Conservation (phyloP, 2,329 filamentous ascomycete species). For the Coleophoma cylindrospora region DNA sequence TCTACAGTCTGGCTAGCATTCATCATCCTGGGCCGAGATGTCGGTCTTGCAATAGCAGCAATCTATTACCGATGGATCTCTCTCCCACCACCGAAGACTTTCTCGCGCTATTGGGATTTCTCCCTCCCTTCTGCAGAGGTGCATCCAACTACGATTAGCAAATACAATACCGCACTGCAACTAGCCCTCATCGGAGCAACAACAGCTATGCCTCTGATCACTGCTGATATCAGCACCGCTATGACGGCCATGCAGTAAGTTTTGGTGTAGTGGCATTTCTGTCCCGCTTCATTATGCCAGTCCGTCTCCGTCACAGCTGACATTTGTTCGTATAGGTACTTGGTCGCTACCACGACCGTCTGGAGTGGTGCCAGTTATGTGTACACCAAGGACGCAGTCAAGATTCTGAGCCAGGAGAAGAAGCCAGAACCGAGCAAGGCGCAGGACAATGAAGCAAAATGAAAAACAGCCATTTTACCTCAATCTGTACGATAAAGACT, state of each 20-base stretch:
- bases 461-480: no score
- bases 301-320: conserved; percentile 17
- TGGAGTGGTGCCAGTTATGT: conserved; percentile 95
- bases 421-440: neutral
- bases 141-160: conserved; percentile 76
- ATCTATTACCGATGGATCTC: conserved; percentile 97
- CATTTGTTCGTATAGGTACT: conserved; percentile 50
- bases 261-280: neutral
- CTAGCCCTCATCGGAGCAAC: conserved; percentile 80
- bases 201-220: conserved; percentile 72
- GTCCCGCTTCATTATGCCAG: neutral
- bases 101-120: conserved; percentile 94
- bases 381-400: conserved; percentile 86
- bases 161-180: conserved; percentile 92
- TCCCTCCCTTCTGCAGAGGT: conserved; percentile 84
- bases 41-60: conserved; percentile 75
- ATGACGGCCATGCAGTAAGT: conserved; percentile 63
- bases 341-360: conserved; percentile 83
- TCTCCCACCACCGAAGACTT: conserved; percentile 87
- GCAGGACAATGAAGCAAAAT: no score
- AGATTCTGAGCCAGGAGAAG: conserved; percentile 56
- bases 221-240: conserved; percentile 47
- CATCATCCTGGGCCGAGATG: conserved; percentile 88
- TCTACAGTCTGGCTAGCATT: conserved; percentile 71
- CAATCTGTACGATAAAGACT: no score